phyloP scores from a whole-genome alignment of 352 stramenopile genomes.

The Phytophthora macrochlamydospora region DNA sequence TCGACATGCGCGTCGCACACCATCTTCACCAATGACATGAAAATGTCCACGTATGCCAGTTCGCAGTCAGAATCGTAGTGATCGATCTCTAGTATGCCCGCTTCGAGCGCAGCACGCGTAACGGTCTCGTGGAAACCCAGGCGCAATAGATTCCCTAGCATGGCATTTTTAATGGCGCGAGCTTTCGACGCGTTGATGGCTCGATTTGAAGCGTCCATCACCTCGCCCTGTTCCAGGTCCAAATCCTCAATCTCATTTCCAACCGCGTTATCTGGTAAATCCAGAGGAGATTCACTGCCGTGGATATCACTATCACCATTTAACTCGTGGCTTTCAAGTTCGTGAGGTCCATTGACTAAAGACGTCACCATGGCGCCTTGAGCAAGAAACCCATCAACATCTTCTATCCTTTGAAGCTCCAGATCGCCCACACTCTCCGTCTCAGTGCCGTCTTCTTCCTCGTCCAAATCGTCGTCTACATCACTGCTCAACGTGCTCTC shows the following conservation, averaged over 20 bases:
- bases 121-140: constrained; percentile 59
- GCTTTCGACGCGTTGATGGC: constrained; percentile 73
- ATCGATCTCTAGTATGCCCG: constrained; percentile 63
- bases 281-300: constrained; percentile 1
- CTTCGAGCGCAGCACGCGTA: constrained; percentile 53
- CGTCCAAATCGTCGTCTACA: constrained; percentile 18
- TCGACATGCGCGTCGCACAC: constrained; percentile 76
- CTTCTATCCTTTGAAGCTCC: constrained; percentile 2
- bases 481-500: constrained; percentile 34
- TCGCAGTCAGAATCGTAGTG: constrained; percentile 77
- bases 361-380: constrained; percentile 8
- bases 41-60: constrained; percentile 83
- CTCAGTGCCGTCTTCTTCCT: constrained; percentile 23
- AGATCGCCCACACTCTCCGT: constrained; percentile 16
- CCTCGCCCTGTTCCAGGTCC: constrained; percentile 30
- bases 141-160: constrained; percentile 48
- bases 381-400: constrained; percentile 10
- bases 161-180: constrained; percentile 58
- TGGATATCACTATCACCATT: constrained; percentile 10
- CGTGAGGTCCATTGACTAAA: neutral
- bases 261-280: neutral
- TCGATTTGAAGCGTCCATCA: constrained; percentile 51
- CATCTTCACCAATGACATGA: constrained; percentile 76
- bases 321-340: no score
- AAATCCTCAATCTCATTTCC: constrained; percentile 5